Conservation (phyloP, 306 rosid genomes). For the Prunus salicina region DNA sequence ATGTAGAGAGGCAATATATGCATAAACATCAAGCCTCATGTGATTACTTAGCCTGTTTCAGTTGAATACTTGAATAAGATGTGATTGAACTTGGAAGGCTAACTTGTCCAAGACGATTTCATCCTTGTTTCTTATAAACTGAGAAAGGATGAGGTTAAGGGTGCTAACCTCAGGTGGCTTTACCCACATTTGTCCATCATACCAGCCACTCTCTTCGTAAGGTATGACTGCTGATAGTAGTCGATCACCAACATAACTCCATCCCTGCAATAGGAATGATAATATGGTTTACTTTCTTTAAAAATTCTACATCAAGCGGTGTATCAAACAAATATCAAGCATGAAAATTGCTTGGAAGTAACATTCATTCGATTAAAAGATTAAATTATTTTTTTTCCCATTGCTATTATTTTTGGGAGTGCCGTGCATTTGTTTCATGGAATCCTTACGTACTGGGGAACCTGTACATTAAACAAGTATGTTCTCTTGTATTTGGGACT, state of each 20-base stretch:
- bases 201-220: slow-evolving; percentile 98
- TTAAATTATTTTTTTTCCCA: neutral
- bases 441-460: neutral
- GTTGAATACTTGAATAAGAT: neutral
- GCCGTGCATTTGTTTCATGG: neutral
- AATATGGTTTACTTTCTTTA: slow-evolving; percentile 7
- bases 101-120: neutral
- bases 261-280: slow-evolving; percentile 55
- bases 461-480: neutral
- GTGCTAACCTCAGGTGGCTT: slow-evolving; percentile 91
- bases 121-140: neutral
- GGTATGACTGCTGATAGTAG: slow-evolving; percentile 96
- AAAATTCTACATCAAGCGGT: neutral
- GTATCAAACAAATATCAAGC: neutral
- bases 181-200: slow-evolving; percentile 99
- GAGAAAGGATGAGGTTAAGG: slow-evolving; percentile 10
- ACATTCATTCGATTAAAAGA: neutral
- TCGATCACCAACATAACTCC: slow-evolving; percentile 98
- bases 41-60: neutral
- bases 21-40: neutral
- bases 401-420: neutral
- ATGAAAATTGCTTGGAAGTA: neutral
- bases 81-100: neutral
- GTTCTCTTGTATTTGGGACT: neutral
- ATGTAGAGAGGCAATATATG: neutral